A percentile compares a stretch with the other conserved stretches of the same genome.
phyloP scores from a whole-genome alignment of 2,329 filamentous ascomycete genomes.

The Penicillium sp. region DNA sequence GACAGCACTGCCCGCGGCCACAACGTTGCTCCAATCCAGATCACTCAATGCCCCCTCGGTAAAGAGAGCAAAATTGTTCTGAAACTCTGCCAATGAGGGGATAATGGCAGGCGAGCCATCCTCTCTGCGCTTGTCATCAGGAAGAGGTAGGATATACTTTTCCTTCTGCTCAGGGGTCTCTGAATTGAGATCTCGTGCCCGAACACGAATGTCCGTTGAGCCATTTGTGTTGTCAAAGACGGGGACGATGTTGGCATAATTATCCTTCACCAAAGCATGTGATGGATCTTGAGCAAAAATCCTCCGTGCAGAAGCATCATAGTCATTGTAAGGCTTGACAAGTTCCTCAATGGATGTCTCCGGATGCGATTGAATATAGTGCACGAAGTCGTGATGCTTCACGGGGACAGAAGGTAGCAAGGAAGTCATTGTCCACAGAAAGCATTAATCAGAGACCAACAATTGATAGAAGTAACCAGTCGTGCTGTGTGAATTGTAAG shows the following conservation, averaged over 20 bases:
- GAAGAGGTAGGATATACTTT: slow-evolving; percentile 39
- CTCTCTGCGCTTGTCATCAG: slow-evolving; percentile 58
- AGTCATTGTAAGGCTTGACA: slow-evolving; percentile 40
- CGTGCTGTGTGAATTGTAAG: neutral
- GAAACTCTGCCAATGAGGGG: slow-evolving; percentile 67
- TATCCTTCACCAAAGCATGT: slow-evolving; percentile 31
- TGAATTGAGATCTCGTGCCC: slow-evolving; percentile 35
- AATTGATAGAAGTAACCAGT: neutral
- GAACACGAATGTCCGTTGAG: slow-evolving; percentile 29
- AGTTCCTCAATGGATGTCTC: slow-evolving; percentile 32
- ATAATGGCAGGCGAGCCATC: slow-evolving; percentile 70
- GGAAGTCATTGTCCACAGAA: slow-evolving; percentile 7
- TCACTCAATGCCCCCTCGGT: slow-evolving; percentile 76
- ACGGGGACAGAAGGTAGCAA: slow-evolving; percentile 32
- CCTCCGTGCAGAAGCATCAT: slow-evolving; percentile 39
- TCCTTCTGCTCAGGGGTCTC: slow-evolving; percentile 34
- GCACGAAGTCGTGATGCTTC: slow-evolving; percentile 32
- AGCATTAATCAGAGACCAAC: neutral
- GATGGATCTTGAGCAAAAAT: slow-evolving; percentile 44
- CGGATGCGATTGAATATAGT: slow-evolving; percentile 28
- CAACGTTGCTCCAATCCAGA: slow-evolving; percentile 78
- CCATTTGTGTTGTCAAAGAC: slow-evolving; percentile 31
- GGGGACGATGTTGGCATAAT: slow-evolving; percentile 39
- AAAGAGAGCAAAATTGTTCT: slow-evolving; percentile 78
- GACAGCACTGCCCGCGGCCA: slow-evolving; percentile 78